phyloP scores from a whole-genome alignment of 2,329 filamentous ascomycete genomes.

The Diaporthe vaccinii region DNA sequence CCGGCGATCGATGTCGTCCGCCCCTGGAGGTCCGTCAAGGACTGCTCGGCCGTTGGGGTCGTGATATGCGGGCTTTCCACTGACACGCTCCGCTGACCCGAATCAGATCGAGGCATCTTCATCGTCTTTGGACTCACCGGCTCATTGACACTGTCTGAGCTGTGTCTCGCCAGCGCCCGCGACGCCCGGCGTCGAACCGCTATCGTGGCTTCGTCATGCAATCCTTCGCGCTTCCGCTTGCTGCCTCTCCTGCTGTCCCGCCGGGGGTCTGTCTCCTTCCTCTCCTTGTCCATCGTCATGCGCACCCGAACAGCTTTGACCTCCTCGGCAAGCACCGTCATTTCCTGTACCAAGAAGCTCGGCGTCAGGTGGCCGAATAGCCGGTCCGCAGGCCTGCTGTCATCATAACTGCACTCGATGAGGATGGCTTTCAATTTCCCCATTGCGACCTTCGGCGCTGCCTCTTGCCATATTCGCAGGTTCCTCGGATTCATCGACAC shows the following conservation, averaged over 20 bases:
- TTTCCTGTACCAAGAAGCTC: constrained; percentile 83
- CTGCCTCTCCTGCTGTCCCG: constrained; percentile 55
- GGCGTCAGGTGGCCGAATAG: constrained; percentile 93
- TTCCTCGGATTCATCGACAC: constrained; percentile 87
- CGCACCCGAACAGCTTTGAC: constrained; percentile 69
- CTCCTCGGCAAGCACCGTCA: constrained; percentile 78
- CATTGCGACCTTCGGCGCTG: constrained; percentile 83
- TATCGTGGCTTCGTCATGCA: constrained; percentile 48
- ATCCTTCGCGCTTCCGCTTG: constrained; percentile 74
- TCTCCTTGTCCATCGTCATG: constrained; percentile 43
- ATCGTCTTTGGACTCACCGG: constrained; percentile 67
- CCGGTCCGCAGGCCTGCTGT: constrained; percentile 80
- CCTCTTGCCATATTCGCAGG: constrained; percentile 86
- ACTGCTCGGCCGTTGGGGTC: constrained; percentile 63
- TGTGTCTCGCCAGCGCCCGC: constrained; percentile 45
- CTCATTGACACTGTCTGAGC: constrained; percentile 47
- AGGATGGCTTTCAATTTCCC: constrained; percentile 85
- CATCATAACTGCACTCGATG: constrained; percentile 95
- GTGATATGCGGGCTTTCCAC: constrained; percentile 58
- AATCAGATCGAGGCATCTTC: constrained; percentile 44
- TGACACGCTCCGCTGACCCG: constrained; percentile 32
- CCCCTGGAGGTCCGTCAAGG: constrained; percentile 38
- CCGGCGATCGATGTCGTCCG: constrained; percentile 29
- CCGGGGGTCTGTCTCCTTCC: constrained; percentile 32
- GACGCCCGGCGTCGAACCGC: constrained; percentile 42